These are phyloP conservation scores for Talaromyces amestolkiae DNA, from an alignment of 2,329 filamentous ascomycete genomes.

Conservation along the genomic window DNA sequence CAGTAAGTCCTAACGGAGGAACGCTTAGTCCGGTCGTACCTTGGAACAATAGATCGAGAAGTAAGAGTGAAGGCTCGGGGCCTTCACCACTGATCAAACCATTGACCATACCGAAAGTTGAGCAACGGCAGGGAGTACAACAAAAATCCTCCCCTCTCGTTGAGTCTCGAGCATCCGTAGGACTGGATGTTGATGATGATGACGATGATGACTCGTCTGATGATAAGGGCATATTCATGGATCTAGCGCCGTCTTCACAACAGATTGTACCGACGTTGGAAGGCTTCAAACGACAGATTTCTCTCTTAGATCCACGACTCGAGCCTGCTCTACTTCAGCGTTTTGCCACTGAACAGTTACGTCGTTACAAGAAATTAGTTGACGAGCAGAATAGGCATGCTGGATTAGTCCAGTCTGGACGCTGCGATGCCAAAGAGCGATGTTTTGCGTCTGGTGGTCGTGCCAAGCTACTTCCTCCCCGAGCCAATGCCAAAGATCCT, in stretches of 20 bases:
- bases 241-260: constrained; percentile 62
- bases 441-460: constrained; percentile 69
- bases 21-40: constrained; percentile 49
- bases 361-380: constrained; percentile 74
- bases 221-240: constrained; percentile 61
- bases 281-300: constrained; percentile 74
- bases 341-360: constrained; percentile 75
- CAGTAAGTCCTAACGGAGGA: constrained; percentile 29
- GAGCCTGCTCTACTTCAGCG: constrained; percentile 70
- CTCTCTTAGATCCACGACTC: constrained; percentile 71
- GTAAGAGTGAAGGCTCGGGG: constrained; percentile 56
- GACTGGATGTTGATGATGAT: constrained; percentile 48
- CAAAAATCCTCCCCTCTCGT: neutral
- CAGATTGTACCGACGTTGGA: constrained; percentile 68
- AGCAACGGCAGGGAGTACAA: neutral
- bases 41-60: constrained; percentile 49
- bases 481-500: constrained; percentile 51
- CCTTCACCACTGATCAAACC: constrained; percentile 41
- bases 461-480: constrained; percentile 60
- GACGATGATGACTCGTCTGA: constrained; percentile 58
- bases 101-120: constrained; percentile 2
- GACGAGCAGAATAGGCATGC: constrained; percentile 69
- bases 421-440: constrained; percentile 60
- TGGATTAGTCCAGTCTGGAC: constrained; percentile 54
- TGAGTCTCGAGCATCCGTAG: neutral